Evolutionary conservation across 2,329 filamentous ascomycete genomes (phyloP).

Genomic region (Teratosphaeria nubilosa): DNA sequence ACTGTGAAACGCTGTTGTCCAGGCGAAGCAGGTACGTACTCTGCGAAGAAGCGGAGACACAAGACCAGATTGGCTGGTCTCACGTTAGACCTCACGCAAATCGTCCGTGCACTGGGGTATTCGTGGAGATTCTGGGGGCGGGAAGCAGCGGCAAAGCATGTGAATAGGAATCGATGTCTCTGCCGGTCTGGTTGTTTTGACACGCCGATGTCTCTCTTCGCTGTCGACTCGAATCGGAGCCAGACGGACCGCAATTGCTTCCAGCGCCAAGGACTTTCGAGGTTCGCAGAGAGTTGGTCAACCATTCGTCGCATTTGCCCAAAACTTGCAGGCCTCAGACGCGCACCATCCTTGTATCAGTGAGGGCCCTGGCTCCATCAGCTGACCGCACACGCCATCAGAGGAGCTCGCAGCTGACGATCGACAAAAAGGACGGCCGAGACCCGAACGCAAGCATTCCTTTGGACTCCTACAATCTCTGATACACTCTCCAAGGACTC

Average conservation of each 20-base stretch:
- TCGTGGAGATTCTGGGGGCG: neutral
- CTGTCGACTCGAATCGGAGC: neutral
- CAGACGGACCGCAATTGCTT: neutral
- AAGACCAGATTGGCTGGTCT: neutral
- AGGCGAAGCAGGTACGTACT: neutral
- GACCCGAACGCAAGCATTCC: neutral
- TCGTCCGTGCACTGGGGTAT: neutral
- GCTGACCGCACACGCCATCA: neutral
- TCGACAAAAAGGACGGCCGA: neutral
- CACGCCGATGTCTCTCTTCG: neutral
- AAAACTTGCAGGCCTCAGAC: neutral
- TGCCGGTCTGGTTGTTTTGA: neutral
- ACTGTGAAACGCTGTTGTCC: neutral
- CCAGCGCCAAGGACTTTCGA: neutral
- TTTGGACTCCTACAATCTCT: neutral
- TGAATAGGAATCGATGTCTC: neutral
- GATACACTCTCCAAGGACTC: neutral
- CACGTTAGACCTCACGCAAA: neutral
- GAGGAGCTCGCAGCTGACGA: neutral
- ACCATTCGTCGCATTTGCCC: neutral
- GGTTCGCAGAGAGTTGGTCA: neutral
- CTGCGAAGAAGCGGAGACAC: neutral
- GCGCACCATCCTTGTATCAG: neutral
- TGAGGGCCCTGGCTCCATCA: neutral
- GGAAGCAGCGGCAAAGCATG: neutral